Evolutionary conservation across 345 rosid species (phyloP), one percentile per base, ranked within the genome.

Genomic region (Garcia nutans): DNA sequence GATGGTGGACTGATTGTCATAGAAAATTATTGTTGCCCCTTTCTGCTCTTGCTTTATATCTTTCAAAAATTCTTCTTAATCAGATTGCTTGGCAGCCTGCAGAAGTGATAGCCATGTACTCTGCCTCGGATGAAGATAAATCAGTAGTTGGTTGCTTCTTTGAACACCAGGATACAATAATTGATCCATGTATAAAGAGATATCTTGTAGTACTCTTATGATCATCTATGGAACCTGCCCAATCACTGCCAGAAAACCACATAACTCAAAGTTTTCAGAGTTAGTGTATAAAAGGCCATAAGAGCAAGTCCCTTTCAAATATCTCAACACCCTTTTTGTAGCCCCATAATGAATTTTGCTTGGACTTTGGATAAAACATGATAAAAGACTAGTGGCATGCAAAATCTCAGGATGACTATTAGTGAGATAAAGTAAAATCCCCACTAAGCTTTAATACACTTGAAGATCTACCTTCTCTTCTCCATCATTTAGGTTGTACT

Each of bases 381-480:
- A 45, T 7, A 45, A 11, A 11, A 45, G 8, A 45, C 2, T 8
- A 1, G 50, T 45, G 10, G 41, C 16, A 4, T 24, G 61, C 55
- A 66, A 44, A 3, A 73, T 47, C 13, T 72, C 65, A 12, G 77
- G 73, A 5, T 37, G 0, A 3, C 64, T 26, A 20, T 56, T 3
- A 4, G 24, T 57, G 10, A 75, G 24, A 22, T 75, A 64, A 5
- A 59, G 0, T 3, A 71, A 44, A 41, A 68, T 63, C 3, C 72
- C 59, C 24, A 75, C 54, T 2, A 79, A 33, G 31, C 74, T 74
- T 69, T 23, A 50, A 1, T 49, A 62, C 0, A 59, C 10, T 41
- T 71, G 23, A 3, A 2, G 1, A 4, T 62, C 16, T 17, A 17
- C 65, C 19, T 41, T 47, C 9, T 58, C 16, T 5, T 37, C 19